Evolutionary conservation across 2,329 filamentous ascomycete species (phyloP).

Genomic region (Coleophoma crateriformis): DNA sequence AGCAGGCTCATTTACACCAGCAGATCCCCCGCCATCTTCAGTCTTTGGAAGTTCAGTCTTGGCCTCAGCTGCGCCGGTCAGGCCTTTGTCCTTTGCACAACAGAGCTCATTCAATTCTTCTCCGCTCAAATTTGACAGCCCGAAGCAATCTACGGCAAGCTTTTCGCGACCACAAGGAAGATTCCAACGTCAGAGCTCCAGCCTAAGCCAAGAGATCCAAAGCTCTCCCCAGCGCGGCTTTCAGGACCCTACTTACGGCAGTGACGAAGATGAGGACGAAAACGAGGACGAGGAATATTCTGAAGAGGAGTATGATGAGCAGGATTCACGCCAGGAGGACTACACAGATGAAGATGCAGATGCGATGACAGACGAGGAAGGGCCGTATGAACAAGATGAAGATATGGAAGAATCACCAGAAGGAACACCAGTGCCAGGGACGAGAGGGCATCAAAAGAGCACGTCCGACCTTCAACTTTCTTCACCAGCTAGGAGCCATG

Average conservation of each 20-base stretch:
- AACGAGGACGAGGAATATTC: slow-evolving; percentile 31
- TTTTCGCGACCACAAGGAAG: slow-evolving; percentile 13
- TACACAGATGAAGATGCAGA: slow-evolving; percentile 26
- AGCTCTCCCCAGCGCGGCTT: slow-evolving; percentile 14
- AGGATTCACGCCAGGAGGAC: slow-evolving; percentile 7
- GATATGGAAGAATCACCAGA: slow-evolving; percentile 14
- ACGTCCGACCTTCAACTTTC: slow-evolving; percentile 39
- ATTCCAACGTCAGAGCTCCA: slow-evolving; percentile 35
- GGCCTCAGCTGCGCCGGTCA: slow-evolving; percentile 19
- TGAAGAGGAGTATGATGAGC: slow-evolving; percentile 31
- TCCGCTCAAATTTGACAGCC: slow-evolving; percentile 12
- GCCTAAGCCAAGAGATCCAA: slow-evolving; percentile 41
- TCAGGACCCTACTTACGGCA: slow-evolving; percentile 24
- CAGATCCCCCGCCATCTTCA: slow-evolving; percentile 44
- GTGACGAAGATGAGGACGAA: slow-evolving; percentile 36
- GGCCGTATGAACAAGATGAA: slow-evolving; percentile 32
- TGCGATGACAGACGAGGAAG: slow-evolving; percentile 32
- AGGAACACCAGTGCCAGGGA: slow-evolving; percentile 23
- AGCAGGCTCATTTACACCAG: slow-evolving; percentile 48
- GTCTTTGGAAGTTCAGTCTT: slow-evolving; percentile 46
- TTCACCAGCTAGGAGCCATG: slow-evolving; percentile 10
- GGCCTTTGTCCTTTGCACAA: slow-evolving; percentile 29
- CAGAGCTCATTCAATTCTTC: slow-evolving; percentile 13
- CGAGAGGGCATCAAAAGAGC: slow-evolving; percentile 19
- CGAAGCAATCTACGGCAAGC: slow-evolving; percentile 12